Evolutionary conservation across 192 early-diverging fungal genomes (phyloP).

Genomic region (Phlyctochytrium arcticum): DNA sequence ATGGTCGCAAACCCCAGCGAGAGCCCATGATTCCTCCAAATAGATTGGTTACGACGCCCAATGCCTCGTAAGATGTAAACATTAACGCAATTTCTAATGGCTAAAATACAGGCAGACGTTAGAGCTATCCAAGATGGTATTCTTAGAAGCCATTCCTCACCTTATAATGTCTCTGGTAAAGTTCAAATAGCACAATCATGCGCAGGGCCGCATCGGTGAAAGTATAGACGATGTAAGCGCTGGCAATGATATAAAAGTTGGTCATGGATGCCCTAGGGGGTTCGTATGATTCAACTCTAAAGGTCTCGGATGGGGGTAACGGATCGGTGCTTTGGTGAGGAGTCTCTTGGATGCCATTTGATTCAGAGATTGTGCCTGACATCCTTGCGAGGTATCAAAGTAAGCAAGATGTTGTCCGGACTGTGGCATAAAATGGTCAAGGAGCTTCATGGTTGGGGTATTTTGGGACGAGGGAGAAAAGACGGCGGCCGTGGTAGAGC

Average conservation of each 20-base stretch:
- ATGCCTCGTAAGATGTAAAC: slow-evolving; percentile 44
- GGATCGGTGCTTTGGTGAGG: too few relatives aligned
- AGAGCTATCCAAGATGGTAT: neutral
- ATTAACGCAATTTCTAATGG: slow-evolving; percentile 41
- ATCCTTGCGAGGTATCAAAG: too few relatives aligned
- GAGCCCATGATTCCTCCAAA: slow-evolving; percentile 42
- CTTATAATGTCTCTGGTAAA: slow-evolving; percentile 28
- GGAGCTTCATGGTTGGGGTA: neutral
- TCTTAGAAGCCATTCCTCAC: neutral
- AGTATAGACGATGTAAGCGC: slow-evolving; percentile 42
- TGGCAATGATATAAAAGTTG: slow-evolving; percentile 28
- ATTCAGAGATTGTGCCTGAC: too few relatives aligned
- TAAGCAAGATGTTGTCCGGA: too few relatives aligned
- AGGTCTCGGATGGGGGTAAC: too few relatives aligned
- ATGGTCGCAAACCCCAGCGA: slow-evolving; percentile 31
- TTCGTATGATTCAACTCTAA: too few relatives aligned
- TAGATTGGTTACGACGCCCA: slow-evolving; percentile 42
- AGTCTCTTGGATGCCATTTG: too few relatives aligned
- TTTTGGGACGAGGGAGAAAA: neutral
- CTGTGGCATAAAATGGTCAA: too few relatives aligned
- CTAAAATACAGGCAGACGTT: slow-evolving; percentile 1
- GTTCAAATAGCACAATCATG: slow-evolving; percentile 42
- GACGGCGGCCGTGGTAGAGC: neutral
- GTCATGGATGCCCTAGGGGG: slow-evolving; percentile 10
- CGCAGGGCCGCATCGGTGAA: slow-evolving; percentile 41